Percentiles rank a stretch among this genome's conserved stretches.
phyloP scores from a whole-genome alignment of 2,329 filamentous ascomycete species.

The Chaetomium sp. region DNA sequence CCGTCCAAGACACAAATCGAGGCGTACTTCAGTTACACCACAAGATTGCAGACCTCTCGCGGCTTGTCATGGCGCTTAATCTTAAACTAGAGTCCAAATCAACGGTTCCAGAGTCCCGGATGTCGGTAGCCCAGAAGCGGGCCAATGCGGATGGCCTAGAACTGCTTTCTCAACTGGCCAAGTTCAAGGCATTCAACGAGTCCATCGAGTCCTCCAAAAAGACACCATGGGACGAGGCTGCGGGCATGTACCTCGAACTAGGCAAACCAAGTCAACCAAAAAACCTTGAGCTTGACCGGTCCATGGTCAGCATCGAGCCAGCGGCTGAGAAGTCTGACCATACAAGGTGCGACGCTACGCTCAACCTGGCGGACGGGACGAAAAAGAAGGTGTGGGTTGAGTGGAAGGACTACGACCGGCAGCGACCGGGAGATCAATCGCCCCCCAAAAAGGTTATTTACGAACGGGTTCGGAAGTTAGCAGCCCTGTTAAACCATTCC shows the following conservation, averaged over 20 bases:
- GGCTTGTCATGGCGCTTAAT: conserved; percentile 41
- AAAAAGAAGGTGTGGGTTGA: conserved; percentile 41
- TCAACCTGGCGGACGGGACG: conserved; percentile 30
- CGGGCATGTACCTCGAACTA: conserved; percentile 35
- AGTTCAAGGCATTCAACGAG: conserved; percentile 47
- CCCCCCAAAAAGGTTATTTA: conserved; percentile 38
- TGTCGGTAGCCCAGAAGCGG: conserved; percentile 31
- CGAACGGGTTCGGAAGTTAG: conserved; percentile 41
- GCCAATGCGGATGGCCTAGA: conserved; percentile 36
- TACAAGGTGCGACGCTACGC: conserved; percentile 35
- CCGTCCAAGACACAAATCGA: conserved; percentile 42
- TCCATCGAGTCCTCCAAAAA: conserved; percentile 34
- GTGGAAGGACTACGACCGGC: conserved; percentile 43
- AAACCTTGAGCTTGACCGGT: conserved; percentile 31
- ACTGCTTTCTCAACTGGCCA: conserved; percentile 39
- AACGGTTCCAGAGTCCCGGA: conserved; percentile 18
- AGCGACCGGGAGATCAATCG: conserved; percentile 28
- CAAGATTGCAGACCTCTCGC: conserved; percentile 39
- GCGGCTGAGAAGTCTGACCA: conserved; percentile 30
- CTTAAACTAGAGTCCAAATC: conserved; percentile 34
- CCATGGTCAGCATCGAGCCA: conserved; percentile 30
- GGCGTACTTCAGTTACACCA: conserved; percentile 42
- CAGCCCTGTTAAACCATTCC: conserved; percentile 40
- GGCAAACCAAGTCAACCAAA: conserved; percentile 29
- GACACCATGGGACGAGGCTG: conserved; percentile 31